A percentile compares a stretch with the other conserved stretches of the same genome.
Conservation (phyloP, 805 yeast species). For the Saccharomycopsis sp. region DNA sequence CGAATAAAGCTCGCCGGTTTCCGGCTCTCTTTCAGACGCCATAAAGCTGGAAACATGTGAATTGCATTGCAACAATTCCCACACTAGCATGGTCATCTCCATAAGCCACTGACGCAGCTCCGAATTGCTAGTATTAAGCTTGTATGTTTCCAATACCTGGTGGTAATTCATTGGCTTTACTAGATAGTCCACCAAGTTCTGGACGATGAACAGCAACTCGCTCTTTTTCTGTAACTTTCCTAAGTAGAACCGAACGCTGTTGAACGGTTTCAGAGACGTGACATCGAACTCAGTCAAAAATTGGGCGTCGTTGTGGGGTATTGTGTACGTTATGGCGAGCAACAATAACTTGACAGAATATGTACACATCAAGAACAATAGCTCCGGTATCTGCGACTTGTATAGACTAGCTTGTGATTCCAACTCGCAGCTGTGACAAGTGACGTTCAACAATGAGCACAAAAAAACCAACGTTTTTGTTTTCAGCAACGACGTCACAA, state of each 20-base stretch:
- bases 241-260: conserved; percentile 44
- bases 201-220: conserved; percentile 46
- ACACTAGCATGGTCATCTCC: conserved; percentile 56
- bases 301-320: conserved; percentile 41
- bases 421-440: conserved; percentile 44
- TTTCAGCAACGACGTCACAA: conserved; percentile 45
- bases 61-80: conserved; percentile 78
- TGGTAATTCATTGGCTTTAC: conserved; percentile 38
- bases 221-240: conserved; percentile 47
- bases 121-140: conserved; percentile 14
- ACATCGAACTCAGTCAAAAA: conserved; percentile 33
- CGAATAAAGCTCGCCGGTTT: conserved; percentile 29
- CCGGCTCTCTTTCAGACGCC: conserved; percentile 30
- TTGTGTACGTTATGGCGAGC: conserved; percentile 53
- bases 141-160: conserved; percentile 33
- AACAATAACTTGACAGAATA: conserved; percentile 57
- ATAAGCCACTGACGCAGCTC: conserved; percentile 37
- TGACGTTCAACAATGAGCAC: conserved; percentile 63
- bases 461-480: conserved; percentile 44
- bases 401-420: conserved; percentile 35
- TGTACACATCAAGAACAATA: conserved; percentile 43
- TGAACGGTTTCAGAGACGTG: conserved; percentile 24
- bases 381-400: conserved; percentile 25
- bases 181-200: conserved; percentile 42
- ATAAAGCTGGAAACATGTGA: conserved; percentile 41